A percentile compares a stretch with the other conserved stretches of the same genome.
These are phyloP conservation scores for Cryptosporidium parvum DNA, from an alignment of 169 alveolate genomes.

Conservation along the genomic window DNA sequence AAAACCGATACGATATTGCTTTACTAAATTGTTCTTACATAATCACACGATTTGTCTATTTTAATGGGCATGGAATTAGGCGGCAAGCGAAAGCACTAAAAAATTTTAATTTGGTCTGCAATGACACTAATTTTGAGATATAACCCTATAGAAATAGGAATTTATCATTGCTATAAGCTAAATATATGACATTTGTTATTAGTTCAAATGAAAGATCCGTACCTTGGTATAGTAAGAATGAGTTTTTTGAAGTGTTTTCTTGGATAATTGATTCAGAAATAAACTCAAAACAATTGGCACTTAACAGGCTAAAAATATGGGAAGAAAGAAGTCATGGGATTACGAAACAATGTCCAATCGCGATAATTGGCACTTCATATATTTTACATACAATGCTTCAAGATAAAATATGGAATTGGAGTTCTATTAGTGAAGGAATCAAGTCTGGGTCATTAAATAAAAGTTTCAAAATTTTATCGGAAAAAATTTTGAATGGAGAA, in stretches of 20 bases:
- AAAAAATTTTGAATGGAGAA: background rate
- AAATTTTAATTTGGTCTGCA: background rate
- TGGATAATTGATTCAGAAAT: slow-evolving; percentile 35
- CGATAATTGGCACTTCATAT: slow-evolving; percentile 40
- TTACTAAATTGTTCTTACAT: background rate
- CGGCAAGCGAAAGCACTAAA: background rate
- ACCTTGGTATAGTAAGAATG: slow-evolving; percentile 58
- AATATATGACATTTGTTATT: slow-evolving; percentile 31
- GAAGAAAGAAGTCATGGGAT: slow-evolving; percentile 44
- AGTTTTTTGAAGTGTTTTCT: slow-evolving; percentile 57
- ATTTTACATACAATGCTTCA: slow-evolving; percentile 57
- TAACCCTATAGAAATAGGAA: background rate
- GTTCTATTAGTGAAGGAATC: slow-evolving; percentile 28
- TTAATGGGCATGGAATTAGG: slow-evolving; percentile 13
- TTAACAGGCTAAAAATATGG: slow-evolving; percentile 55
- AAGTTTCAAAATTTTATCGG: background rate
- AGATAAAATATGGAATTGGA: slow-evolving; percentile 64
- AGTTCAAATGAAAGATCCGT: slow-evolving; percentile 7
- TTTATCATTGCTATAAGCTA: background rate
- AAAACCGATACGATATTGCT: slow-evolving; percentile 5
- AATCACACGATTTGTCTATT: slow-evolving; percentile 8
- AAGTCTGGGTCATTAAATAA: slow-evolving; percentile 1
- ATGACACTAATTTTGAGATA: slow-evolving; percentile 6
- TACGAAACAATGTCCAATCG: slow-evolving; percentile 68
- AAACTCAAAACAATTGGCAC: slow-evolving; percentile 39